These are phyloP conservation scores for Platanthera zijinensis DNA, from an alignment of 106 monocot species.

Conservation along the genomic window DNA sequence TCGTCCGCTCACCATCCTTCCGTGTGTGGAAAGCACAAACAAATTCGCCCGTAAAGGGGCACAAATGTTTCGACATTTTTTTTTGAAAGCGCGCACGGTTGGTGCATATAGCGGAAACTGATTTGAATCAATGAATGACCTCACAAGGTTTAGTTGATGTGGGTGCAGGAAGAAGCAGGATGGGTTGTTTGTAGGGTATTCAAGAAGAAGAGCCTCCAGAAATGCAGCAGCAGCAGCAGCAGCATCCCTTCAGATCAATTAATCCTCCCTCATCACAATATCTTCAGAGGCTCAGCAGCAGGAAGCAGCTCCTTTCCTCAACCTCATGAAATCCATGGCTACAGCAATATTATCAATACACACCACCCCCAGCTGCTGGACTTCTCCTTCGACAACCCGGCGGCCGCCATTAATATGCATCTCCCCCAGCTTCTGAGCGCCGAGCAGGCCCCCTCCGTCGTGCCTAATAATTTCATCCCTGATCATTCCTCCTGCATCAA, in stretches of 20 bases:
- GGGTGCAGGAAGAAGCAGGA: neutral
- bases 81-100: too few relatives aligned
- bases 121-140: too few relatives aligned
- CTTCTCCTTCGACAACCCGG: neutral
- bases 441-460: constrained; percentile 12
- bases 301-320: neutral
- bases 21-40: too few relatives aligned
- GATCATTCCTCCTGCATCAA: constrained; percentile 12
- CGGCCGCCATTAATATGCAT: constrained; percentile 29
- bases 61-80: too few relatives aligned
- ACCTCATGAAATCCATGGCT: neutral
- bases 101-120: too few relatives aligned
- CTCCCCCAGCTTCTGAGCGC: constrained; percentile 60
- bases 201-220: neutral
- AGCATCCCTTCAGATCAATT: constrained; percentile 4
- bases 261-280: neutral
- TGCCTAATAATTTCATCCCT: constrained; percentile 3
- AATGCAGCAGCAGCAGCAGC: too few relatives aligned
- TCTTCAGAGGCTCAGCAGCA: neutral
- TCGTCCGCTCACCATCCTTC: too few relatives aligned
- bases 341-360: too few relatives aligned
- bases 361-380: neutral
- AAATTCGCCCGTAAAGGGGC: too few relatives aligned
- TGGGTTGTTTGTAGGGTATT: constrained; percentile 7
- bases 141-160: too few relatives aligned